phyloP scores from a whole-genome alignment of 2,329 filamentous ascomycete species.

The Penicillium verrucosum region DNA sequence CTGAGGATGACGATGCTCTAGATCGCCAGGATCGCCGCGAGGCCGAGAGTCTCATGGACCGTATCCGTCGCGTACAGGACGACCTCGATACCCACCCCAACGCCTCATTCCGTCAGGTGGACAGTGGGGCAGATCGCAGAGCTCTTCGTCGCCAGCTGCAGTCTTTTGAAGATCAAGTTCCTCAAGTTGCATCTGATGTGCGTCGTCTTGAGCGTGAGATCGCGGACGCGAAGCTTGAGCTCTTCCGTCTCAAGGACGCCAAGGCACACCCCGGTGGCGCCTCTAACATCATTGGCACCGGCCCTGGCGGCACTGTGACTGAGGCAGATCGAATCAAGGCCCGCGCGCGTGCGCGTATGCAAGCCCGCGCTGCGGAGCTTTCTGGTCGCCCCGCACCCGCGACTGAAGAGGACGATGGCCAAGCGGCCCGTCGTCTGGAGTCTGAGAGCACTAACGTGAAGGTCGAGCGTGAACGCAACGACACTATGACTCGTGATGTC shows the following conservation, averaged over 20 bases:
- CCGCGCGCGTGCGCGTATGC: conserved; percentile 96
- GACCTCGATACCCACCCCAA: conserved; percentile 92
- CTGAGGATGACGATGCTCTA: conserved; percentile 86
- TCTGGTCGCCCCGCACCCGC: conserved; percentile 77
- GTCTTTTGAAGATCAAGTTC: conserved; percentile 80
- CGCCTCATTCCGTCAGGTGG: conserved; percentile 63
- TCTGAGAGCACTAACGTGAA: conserved; percentile 79
- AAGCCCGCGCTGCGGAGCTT: conserved; percentile 88
- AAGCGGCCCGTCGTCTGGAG: conserved; percentile 80
- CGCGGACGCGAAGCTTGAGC: conserved; percentile 82
- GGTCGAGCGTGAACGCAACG: conserved; percentile 87
- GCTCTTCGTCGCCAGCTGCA: conserved; percentile 86
- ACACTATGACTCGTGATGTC: conserved; percentile 93
- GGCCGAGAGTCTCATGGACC: conserved; percentile 88
- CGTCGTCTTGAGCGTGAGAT: conserved; percentile 88
- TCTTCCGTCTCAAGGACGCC: conserved; percentile 90
- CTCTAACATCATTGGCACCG: conserved; percentile 81
- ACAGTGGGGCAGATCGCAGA: conserved; percentile 84
- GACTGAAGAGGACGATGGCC: conserved; percentile 65
- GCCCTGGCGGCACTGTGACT: conserved; percentile 83
- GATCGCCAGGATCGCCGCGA: conserved; percentile 88
- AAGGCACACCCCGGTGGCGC: conserved; percentile 84
- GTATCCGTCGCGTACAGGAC: conserved; percentile 85
- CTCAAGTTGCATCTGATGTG: conserved; percentile 87
- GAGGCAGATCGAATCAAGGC: conserved; percentile 94